Conservation (phyloP, 129 eudicot species). For the Gnaphalium uliginosum region DNA sequence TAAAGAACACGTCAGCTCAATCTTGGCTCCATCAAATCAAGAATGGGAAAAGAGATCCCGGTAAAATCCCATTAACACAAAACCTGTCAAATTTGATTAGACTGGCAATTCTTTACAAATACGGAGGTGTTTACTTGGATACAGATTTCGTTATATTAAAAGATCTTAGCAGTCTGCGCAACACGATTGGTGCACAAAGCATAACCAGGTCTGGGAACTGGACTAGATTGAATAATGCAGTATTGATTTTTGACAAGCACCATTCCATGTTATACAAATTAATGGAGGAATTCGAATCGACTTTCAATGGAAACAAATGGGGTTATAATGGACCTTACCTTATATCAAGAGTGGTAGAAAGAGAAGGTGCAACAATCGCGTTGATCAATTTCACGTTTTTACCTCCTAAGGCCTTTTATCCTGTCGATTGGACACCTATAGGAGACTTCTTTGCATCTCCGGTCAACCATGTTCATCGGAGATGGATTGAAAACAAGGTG, state of each 20-base stretch:
- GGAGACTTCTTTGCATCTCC: conserved; percentile 49
- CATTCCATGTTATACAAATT: too few species aligned
- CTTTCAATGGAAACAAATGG: conserved; percentile 80
- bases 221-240: conserved; percentile 85
- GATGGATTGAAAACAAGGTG: conserved; percentile 58
- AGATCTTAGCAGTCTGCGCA: conserved; percentile 56
- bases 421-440: conserved; percentile 63
- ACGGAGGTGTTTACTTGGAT: conserved; percentile 80
- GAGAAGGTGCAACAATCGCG: neutral
- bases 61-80: conserved; percentile 66
- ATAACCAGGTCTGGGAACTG: conserved; percentile 40
- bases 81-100: conserved; percentile 68
- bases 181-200: conserved; percentile 81
- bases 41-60: conserved; percentile 56
- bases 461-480: conserved; percentile 22
- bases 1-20: conserved; percentile 62
- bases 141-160: conserved; percentile 64
- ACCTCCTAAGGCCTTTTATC: conserved; percentile 74
- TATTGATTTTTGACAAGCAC: conserved; percentile 74
- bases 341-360: conserved; percentile 65
- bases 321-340: conserved; percentile 87
- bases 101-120: conserved; percentile 63
- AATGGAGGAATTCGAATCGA: conserved; percentile 69
- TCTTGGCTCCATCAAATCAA: conserved; percentile 51
- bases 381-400: conserved; percentile 41